Evolutionary conservation across 176 grass and related monocot genomes (phyloP), one percentile per base, ranked within the genome.

Genomic region (Zizania latifolia): DNA sequence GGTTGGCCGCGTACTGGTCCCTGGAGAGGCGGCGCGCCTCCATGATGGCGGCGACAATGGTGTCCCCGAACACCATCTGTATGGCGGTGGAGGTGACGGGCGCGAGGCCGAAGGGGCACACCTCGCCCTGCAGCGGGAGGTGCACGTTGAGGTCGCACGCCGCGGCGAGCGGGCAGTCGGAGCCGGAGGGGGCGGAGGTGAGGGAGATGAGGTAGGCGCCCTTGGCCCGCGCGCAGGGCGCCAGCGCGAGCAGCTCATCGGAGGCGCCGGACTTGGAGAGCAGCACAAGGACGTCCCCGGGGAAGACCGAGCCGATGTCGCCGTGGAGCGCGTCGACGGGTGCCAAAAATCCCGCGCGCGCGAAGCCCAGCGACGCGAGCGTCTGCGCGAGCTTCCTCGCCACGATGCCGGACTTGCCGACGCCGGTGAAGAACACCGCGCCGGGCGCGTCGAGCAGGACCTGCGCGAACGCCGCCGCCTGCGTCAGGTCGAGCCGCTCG

Each of bases 241-340:
- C 96, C 37, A 99, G 87, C 6, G 78, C 69, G 32, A 94, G 89
- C 26, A 99, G 92, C 86, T 99, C 92, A 69, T 99, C 86, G 55
- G 95, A 99, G 30, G 96, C 79, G 14, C 96, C 96, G 1, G 96
- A 99, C 82, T 94, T 99, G 68, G 96, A 99, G 35, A 99, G 81
- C 34, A 99, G 87, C 14, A 99, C 83, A 31, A 95, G 84, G 53
- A 94, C 48, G 78, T 99, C 95, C 1, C 86, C 84, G 14, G 64
- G 89, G 78, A 92, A 99, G 59, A 92, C 36, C 62, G 91, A 85
- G 31, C 92, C 95, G 36, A 99, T 86, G 75, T 99, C 91, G 57
- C 95, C 95, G 85, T 99, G 95, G 38, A 99, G 86, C 59, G 95
- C 95, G 80, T 99, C 91, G 43, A 92, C 82, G 36, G 95, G 95